These are phyloP conservation scores for Limtongozyma cylindracea DNA, from an alignment of 805 yeast genomes.

Conservation along the genomic window DNA sequence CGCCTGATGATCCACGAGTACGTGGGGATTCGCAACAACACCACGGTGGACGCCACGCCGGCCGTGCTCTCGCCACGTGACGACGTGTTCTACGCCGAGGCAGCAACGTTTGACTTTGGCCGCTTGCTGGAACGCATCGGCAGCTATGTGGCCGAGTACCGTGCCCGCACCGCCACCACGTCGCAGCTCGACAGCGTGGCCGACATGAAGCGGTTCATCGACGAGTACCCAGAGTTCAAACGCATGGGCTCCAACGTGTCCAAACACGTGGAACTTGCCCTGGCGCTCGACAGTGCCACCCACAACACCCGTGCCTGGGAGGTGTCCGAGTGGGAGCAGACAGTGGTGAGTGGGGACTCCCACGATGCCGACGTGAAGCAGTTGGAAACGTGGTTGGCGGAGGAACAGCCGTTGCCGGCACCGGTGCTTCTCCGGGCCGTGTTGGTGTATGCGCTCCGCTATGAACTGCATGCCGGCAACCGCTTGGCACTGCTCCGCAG, in stretches of 20 bases:
- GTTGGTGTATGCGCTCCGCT: too few relatives aligned
- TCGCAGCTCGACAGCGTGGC: constrained; percentile 9
- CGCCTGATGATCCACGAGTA: constrained; percentile 95
- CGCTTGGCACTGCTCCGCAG: too few relatives aligned
- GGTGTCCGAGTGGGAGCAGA: too few relatives aligned
- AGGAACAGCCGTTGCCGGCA: too few relatives aligned
- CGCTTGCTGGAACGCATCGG: constrained; percentile 79
- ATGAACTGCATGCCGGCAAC: too few relatives aligned
- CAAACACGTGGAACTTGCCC: constrained; percentile 5
- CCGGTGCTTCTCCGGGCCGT: too few relatives aligned
- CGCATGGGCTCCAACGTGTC: constrained; percentile 1
- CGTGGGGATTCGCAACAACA: constrained; percentile 57
- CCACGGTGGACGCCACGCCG: constrained; percentile 39
- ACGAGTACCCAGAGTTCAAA: constrained; percentile 1
- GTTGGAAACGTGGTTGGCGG: too few relatives aligned
- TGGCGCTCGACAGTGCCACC: constrained; percentile 9
- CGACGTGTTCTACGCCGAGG: constrained; percentile 55
- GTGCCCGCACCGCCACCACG: too few relatives aligned
- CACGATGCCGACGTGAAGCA: too few relatives aligned
- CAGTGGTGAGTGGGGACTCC: too few relatives aligned
- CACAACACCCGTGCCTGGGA: too few relatives aligned
- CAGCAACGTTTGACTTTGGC: constrained; percentile 83
- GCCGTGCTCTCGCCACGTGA: constrained; percentile 30
- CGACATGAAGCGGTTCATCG: constrained; percentile 6
- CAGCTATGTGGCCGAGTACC: constrained; percentile 62